Evolutionary conservation across 805 yeast species (phyloP).

Genomic region (Nakazawaea anatomiae): DNA sequence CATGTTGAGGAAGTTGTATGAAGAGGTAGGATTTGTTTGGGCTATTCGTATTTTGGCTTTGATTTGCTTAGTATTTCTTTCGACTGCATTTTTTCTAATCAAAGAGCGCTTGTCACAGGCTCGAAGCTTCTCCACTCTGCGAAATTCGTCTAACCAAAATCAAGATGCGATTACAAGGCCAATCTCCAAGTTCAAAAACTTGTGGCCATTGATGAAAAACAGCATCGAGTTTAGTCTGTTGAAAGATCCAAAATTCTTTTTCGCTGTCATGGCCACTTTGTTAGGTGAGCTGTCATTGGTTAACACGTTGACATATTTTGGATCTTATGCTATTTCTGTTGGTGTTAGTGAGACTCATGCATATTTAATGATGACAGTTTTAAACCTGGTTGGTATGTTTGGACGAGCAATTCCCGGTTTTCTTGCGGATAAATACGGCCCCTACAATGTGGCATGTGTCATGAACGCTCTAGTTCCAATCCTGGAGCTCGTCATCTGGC

Average conservation of each 20-base stretch:
- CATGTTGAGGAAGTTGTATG: constrained; percentile 38
- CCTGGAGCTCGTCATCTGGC: constrained; percentile 47
- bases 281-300: constrained; percentile 34
- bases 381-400: constrained; percentile 41
- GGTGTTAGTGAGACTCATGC: constrained; percentile 35
- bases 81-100: constrained; percentile 26
- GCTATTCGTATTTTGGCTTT: constrained; percentile 45
- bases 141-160: too few species aligned
- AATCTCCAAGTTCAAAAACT: constrained; percentile 10
- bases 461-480: constrained; percentile 41
- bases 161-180: background rate
- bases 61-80: constrained; percentile 18
- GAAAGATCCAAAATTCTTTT: constrained; percentile 30
- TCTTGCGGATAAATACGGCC: constrained; percentile 48
- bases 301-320: constrained; percentile 35
- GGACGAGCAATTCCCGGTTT: constrained; percentile 55
- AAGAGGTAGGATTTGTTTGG: constrained; percentile 53
- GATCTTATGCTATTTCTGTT: constrained; percentile 36
- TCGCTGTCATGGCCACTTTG: constrained; percentile 32
- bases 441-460: constrained; percentile 48
- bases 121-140: too few species aligned
- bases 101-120: constrained; percentile 26
- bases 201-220: constrained; percentile 8
- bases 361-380: constrained; percentile 37
- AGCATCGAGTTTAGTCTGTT: constrained; percentile 24